These are phyloP conservation scores for Pythium aquatile DNA, from an alignment of 352 stramenopile genomes.

Conservation along the genomic window DNA sequence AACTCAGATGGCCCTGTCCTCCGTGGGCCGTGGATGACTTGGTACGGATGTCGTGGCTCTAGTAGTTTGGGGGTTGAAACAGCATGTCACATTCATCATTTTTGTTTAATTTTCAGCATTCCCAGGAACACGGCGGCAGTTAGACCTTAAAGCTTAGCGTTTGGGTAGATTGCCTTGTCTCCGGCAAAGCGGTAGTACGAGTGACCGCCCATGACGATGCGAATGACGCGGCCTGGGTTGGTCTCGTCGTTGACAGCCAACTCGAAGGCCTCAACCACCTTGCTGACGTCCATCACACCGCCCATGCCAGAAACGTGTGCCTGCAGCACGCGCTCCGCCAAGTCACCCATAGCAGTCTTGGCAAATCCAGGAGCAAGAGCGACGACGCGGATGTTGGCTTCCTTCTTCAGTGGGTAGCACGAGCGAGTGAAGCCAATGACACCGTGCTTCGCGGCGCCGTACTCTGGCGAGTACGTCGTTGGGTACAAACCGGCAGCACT, in stretches of 20 bases:
- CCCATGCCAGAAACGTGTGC: slow-evolving; percentile 27
- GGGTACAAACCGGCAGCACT: slow-evolving; percentile 60
- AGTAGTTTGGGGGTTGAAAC: too few species aligned
- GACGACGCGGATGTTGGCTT: slow-evolving; percentile 69
- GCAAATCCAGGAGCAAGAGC: slow-evolving; percentile 69
- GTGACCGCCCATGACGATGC: slow-evolving; percentile 40
- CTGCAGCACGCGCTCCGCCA: slow-evolving; percentile 34
- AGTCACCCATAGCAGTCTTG: slow-evolving; percentile 64
- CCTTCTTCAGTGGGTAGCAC: slow-evolving; percentile 54
- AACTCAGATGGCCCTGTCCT: too few species aligned
- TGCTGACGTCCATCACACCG: slow-evolving; percentile 30
- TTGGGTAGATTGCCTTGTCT: slow-evolving; percentile 58
- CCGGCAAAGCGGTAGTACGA: slow-evolving; percentile 53
- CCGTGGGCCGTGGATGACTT: too few species aligned
- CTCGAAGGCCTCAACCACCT: slow-evolving; percentile 53
- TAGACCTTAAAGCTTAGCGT: slow-evolving; percentile 41
- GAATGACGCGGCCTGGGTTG: slow-evolving; percentile 50
- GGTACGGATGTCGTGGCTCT: too few species aligned
- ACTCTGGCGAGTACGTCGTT: slow-evolving; percentile 60
- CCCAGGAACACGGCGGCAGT: neutral
- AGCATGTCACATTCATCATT: too few species aligned
- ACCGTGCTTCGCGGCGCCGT: slow-evolving; percentile 69
- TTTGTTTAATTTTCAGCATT: too few species aligned
- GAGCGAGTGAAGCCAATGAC: slow-evolving; percentile 76
- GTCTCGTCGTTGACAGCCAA: slow-evolving; percentile 41